Evolutionary conservation across 2,329 filamentous ascomycete genomes (phyloP).

Genomic region (Akanthomyces dipterigenus): DNA sequence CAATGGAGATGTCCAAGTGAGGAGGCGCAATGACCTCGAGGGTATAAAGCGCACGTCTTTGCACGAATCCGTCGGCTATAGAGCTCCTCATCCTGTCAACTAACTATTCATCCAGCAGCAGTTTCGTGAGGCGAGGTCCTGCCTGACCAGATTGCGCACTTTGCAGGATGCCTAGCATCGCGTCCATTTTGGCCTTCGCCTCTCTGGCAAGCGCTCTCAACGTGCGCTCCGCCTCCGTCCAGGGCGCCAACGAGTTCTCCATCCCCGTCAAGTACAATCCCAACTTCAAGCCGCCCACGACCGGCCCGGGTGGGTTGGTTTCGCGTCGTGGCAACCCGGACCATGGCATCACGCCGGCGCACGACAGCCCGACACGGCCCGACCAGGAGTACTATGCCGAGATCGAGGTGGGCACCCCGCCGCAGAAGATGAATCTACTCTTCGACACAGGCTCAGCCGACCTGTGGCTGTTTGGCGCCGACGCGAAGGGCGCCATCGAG

Average conservation of each 20-base stretch:
- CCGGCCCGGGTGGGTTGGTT: background rate
- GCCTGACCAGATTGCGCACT: background rate
- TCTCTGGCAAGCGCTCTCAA: background rate
- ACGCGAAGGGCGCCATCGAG: conserved; percentile 18
- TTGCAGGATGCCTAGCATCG: background rate
- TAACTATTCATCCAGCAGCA: background rate
- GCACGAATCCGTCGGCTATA: background rate
- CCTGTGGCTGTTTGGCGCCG: conserved; percentile 30
- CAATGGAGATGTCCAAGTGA: background rate
- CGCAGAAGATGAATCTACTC: conserved; percentile 31
- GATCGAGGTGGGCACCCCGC: conserved; percentile 23
- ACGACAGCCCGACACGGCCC: background rate
- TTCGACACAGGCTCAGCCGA: conserved; percentile 39
- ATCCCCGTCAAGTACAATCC: background rate
- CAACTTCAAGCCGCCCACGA: background rate
- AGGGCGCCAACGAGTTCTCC: background rate
- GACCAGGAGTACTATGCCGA: conserved; percentile 7
- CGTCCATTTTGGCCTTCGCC: background rate
- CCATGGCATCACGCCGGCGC: background rate
- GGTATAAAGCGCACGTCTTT: background rate
- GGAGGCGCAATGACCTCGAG: background rate
- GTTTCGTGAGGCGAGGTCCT: background rate
- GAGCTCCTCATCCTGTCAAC: background rate
- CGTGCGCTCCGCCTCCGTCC: background rate
- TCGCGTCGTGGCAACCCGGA: background rate